Conservation (phyloP, 2,329 filamentous ascomycete species). For the Dissoconium aciculare region DNA sequence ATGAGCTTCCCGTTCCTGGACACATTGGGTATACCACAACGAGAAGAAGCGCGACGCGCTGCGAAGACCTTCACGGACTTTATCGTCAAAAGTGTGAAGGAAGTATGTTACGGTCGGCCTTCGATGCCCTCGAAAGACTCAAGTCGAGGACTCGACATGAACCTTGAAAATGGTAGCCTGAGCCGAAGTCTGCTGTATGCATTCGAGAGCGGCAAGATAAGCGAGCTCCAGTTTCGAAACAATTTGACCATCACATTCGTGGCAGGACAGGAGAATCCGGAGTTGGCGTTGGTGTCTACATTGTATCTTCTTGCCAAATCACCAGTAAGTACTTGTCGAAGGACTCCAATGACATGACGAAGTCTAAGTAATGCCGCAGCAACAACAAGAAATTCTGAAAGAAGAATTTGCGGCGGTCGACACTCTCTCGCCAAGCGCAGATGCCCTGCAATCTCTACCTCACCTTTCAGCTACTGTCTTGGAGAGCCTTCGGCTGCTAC, state of each 20-base stretch:
- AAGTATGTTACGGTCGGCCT: too few relatives aligned
- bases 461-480: slow-evolving; percentile 3
- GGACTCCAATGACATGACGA: too few relatives aligned
- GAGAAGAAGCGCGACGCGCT: slow-evolving; percentile 3
- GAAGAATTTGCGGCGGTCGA: not conserved
- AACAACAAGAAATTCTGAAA: slow-evolving; percentile 1
- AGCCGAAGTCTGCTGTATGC: slow-evolving; percentile 1
- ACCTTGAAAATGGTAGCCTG: not conserved
- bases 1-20: slow-evolving; percentile 5
- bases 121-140: slow-evolving; percentile 1
- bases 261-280: slow-evolving; percentile 5
- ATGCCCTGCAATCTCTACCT: slow-evolving; percentile 2
- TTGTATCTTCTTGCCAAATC: slow-evolving; percentile 3
- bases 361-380: too few relatives aligned
- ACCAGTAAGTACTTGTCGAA: not conserved
- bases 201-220: slow-evolving; percentile 1
- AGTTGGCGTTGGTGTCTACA: slow-evolving; percentile 3
- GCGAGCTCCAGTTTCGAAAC: slow-evolving; percentile 3
- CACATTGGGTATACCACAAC: slow-evolving; percentile 1
- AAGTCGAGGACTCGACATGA: not conserved
- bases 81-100: too few relatives aligned
- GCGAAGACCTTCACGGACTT: slow-evolving; percentile 3
- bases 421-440: not conserved
- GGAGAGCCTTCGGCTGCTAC: slow-evolving; percentile 3
- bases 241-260: slow-evolving; percentile 5